Evolutionary conservation across 2,329 filamentous ascomycete genomes (phyloP), one percentile per base, ranked within the genome.

Genomic region (Ambrosiella cleistominuta): DNA sequence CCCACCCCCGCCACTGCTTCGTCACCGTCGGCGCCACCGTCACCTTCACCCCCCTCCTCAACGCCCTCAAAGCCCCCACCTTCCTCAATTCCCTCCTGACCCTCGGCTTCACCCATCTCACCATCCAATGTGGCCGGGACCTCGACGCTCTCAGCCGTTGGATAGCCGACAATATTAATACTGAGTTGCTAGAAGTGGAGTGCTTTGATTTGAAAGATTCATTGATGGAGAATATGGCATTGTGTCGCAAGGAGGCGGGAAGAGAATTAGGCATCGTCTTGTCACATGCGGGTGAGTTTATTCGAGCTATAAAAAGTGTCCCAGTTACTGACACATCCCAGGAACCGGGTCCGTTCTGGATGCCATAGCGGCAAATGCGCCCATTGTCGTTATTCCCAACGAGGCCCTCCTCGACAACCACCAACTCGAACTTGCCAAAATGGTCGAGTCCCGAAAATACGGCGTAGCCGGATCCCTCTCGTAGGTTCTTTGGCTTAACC

Each of bases 1-100:
- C 64, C 15, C 51, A 8, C 35, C 35, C 54, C 9, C 58, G 58
- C 15, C 67, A 72, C 57, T 93, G 87, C 67, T 86, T 98, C 63
- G 84, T 96, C 58, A 97, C 93, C 0, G 85, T 95, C 37, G 93
- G 93, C 59, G 91, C 93, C 5, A 98, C 91, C 0, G 89, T 90
- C 13, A 80, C 85, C 17, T 98, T 98, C 70, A 75, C 77, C 56
- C 70, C 75, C 6, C 78, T 98, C 1, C 77, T 95, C 58, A 70
- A 76, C 49, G 79, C 83, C 38, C 78, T 84, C 9, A 72, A 94
- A 5, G 71, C 75, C 15, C 70, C 76, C 0, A 64, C 68, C 0
- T 90, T 93, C 66, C 74, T 94, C 61, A 63, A 72, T 5, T 73
- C 76, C 4, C 76, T 97, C 11, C 66, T 68, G 9, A 65, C 71